Base-by-base conservation (phyloP, 805 yeast genomes). In the Wickerhamiella nectarea region DNA sequence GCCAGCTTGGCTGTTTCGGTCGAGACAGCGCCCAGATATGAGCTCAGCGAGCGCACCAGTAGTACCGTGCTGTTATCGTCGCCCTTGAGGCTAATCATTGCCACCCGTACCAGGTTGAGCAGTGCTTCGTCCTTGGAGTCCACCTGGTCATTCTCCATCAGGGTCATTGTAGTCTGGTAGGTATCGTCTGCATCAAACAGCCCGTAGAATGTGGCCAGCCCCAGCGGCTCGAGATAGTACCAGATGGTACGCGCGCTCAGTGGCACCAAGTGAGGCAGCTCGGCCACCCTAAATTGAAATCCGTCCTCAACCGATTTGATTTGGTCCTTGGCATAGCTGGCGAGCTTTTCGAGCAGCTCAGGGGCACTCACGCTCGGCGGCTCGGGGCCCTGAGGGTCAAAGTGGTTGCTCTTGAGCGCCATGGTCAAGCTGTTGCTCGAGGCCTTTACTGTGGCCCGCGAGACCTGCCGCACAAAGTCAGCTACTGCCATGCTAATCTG, bases 211-310 rank as follows among this genome's bases (percentile, higher is more conserved):
- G 69, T 63, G 8, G 80, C 78, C 39, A 75, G 69, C 6, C 76
- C 70, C 6, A 82, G 67, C n/a, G 78, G 69, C 55, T 80, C 79
- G 75, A 69, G 0, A 75, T 71, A 47, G 75, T 21, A 71, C 75
- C 46, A 77, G 66, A 55, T 69, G 76, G 4, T 70, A 63, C 25
- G 72, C 72, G 24, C 81, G 80, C 25, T 72, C 64, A 50, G 31
- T 2, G 47, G 47, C 6, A 40, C 42, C 4, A 45, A 22, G 11
- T 45, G 48, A 4, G 45, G 48, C 11, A 35, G 19, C 14, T 36
- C 43, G 6, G 17, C 29, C 6, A 42, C 28, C 3, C 37, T 12
- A 29, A 46, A 46, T n/a, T 38, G 49, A 34, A 42, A 25, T 6
- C 54, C 46, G 17, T 28, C 19, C 34, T 78, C 82, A 45, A 78